A percentile compares a stretch with the other conserved stretches of the same genome.
phyloP scores from a whole-genome alignment of 768 basidiomycete genomes.

The Serendipita vermifera region DNA sequence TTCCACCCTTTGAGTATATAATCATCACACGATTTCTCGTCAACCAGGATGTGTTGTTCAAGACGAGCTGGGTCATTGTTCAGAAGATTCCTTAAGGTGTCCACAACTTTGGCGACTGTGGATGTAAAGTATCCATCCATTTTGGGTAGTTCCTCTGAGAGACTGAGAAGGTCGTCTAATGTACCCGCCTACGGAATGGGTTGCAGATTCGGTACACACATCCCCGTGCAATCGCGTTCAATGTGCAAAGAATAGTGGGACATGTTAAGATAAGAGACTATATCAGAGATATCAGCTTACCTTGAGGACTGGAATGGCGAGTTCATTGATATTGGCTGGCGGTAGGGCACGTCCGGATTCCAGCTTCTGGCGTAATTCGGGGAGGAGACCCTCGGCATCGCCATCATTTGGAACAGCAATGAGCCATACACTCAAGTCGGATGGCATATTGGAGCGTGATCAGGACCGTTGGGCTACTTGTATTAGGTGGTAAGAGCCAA shows the following conservation, averaged over 20 bases:
- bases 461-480: slow-evolving; percentile 11
- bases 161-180: slow-evolving; percentile 70
- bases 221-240: too few species aligned
- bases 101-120: slow-evolving; percentile 83
- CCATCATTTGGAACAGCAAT: slow-evolving; percentile 77
- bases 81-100: slow-evolving; percentile 78
- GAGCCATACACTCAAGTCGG: slow-evolving; percentile 92
- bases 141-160: slow-evolving; percentile 90
- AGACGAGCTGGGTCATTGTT: slow-evolving; percentile 76
- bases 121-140: slow-evolving; percentile 77
- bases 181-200: too few species aligned
- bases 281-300: slow-evolving; percentile 31
- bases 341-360: slow-evolving; percentile 18
- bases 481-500: slow-evolving; percentile 26
- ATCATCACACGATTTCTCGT: slow-evolving; percentile 65
- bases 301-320: slow-evolving; percentile 83
- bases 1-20: slow-evolving; percentile 72
- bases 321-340: slow-evolving; percentile 41
- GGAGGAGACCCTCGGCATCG: slow-evolving; percentile 61
- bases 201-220: too few species aligned
- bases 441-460: slow-evolving; percentile 54
- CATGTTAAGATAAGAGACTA: too few species aligned
- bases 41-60: slow-evolving; percentile 60
- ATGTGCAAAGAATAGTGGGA: too few species aligned
- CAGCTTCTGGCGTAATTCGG: slow-evolving; percentile 54